These are phyloP conservation scores for Pseudonectria buxi DNA, from an alignment of 2,329 filamentous ascomycete genomes.

Conservation along the genomic window DNA sequence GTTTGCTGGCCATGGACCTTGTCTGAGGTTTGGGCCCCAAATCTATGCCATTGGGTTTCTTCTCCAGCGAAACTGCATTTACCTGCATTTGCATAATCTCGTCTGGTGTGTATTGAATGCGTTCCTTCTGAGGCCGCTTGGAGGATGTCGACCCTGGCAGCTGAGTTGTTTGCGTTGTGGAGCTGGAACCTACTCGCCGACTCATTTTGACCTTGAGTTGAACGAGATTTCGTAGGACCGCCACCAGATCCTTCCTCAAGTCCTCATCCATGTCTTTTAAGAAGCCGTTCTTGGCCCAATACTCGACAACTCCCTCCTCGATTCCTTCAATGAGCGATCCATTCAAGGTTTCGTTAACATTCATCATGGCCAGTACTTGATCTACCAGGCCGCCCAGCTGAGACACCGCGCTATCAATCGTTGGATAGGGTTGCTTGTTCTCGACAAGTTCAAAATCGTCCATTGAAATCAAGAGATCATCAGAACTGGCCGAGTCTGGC, in stretches of 20 bases:
- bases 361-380: too few species aligned
- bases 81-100: slow-evolving; percentile 5
- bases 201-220: slow-evolving; percentile 17
- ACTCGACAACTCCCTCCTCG: slow-evolving; percentile 18
- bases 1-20: neutral
- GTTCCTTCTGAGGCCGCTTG: neutral
- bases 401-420: too few species aligned
- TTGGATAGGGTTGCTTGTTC: too few species aligned
- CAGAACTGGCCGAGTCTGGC: too few species aligned
- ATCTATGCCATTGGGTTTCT: neutral
- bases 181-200: neutral
- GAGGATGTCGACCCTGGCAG: too few species aligned
- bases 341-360: neutral
- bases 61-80: slow-evolving; percentile 1
- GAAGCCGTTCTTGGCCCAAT: slow-evolving; percentile 19
- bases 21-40: neutral
- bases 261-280: slow-evolving; percentile 16
- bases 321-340: slow-evolving; percentile 14
- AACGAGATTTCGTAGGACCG: slow-evolving; percentile 15
- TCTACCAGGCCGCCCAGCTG: too few species aligned
- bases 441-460: too few species aligned
- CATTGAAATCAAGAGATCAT: too few species aligned
- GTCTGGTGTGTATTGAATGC: slow-evolving; percentile 9
- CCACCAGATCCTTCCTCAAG: slow-evolving; percentile 14
- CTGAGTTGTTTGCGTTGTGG: too few species aligned